Base-by-base conservation (phyloP, 129 eudicot genomes). In the Chrysanthemum lavandulifolium region DNA sequence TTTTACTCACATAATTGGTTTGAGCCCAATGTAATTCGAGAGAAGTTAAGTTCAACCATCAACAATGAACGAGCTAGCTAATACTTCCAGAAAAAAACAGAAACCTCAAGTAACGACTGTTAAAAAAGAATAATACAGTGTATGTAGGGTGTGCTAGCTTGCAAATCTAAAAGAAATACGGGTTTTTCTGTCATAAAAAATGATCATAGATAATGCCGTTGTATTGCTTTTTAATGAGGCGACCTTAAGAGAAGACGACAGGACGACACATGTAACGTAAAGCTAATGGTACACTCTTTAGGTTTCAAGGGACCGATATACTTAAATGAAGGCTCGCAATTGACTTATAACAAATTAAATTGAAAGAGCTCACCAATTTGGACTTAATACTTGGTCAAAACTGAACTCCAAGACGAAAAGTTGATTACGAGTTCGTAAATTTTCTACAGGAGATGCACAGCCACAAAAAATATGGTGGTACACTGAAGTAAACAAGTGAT, bases 251-350 rank as follows among this genome's bases (percentile, higher is more conserved):
- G 65, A 67, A 52, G 47, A 49, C 47, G 73, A 76, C 67, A 65
- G n/a, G 21, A 64, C 29, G 40, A 45, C 50, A 67, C 45, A 36
- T 36, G 45, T 36, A 36, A 36, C 15, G 19, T 27, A 62, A 3
- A 3, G 11, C 14, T 25, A 60, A 67, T 6, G 80, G 68, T 76
- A 60, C 51, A 56, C 15, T 48, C 19, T 25, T 65, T 67, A 57
- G 61, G 73, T 75, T 27, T 14, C 14, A 13, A 60, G 79, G 79
- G 73, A 47, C 79, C 50, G 56, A 11, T 36, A 65, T 29, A 2
- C 72, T 13, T 64, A 11, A 51, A 54, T 52, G 64, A 63, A 33
- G 21, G 47, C 29, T 21, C 14, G 11, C 61, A n/a, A 50, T 62
- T 9, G 58, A 61, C 69, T 56, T 73, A 19, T 13, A 47, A n/a